Conservation (phyloP, 148 eudicot genomes). For the Hydrangea macrophylla region DNA sequence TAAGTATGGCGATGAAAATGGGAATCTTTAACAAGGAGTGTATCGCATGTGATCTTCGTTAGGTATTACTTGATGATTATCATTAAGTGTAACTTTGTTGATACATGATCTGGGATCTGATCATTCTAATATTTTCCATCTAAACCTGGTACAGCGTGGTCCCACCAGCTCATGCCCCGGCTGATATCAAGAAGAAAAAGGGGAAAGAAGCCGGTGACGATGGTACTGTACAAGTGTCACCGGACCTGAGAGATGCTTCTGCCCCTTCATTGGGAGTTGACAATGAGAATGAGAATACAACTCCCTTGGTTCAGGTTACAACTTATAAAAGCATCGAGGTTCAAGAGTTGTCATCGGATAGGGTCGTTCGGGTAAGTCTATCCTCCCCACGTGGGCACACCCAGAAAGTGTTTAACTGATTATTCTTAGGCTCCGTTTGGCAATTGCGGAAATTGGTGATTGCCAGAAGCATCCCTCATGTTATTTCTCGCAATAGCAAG, state of each 20-base stretch:
- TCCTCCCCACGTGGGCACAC: not conserved
- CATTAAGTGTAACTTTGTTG: not conserved
- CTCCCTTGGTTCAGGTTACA: conserved; percentile 34
- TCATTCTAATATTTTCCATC: conserved; percentile 9
- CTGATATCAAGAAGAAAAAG: conserved; percentile 24
- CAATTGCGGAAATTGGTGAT: too few species aligned
- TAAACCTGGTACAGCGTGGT: conserved; percentile 28
- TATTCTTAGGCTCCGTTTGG: too few species aligned
- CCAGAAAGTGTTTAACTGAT: not conserved
- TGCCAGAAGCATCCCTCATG: too few species aligned
- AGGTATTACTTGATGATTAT: not conserved
- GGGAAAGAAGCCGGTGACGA: conserved; percentile 21
- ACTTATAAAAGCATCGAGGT: conserved; percentile 37
- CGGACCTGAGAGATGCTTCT: conserved; percentile 34
- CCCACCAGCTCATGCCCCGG: conserved; percentile 22
- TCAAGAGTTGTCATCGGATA: conserved; percentile 31
- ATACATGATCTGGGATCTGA: not conserved
- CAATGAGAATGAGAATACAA: conserved; percentile 29
- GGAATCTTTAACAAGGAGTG: not conserved
- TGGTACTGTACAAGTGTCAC: conserved; percentile 18
- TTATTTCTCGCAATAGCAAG: too few species aligned
- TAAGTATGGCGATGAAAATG: not conserved
- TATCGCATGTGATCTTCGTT: not conserved
- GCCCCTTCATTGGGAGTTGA: conserved; percentile 26
- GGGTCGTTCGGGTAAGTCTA: conserved; percentile 46